A percentile compares a stretch with the other conserved stretches of the same genome.
Conservation (phyloP, 495 filamentous ascomycete genomes). For the Trichoderma parareesei region DNA sequence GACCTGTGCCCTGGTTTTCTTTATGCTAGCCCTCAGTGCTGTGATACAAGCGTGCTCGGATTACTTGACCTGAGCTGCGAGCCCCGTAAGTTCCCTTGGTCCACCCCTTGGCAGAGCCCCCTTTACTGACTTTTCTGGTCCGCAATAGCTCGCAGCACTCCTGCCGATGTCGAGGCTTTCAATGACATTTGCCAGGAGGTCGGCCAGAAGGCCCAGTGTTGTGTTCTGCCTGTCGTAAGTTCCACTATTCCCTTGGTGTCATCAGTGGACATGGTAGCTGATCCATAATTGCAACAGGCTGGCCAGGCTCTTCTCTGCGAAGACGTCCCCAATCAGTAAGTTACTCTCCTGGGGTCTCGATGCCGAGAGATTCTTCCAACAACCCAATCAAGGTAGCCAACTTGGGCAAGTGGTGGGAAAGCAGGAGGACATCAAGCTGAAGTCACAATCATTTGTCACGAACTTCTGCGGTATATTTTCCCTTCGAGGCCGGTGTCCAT, state of each 20-base stretch:
- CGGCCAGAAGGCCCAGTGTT: not conserved
- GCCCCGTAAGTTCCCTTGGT: not conserved
- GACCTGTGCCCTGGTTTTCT: not conserved
- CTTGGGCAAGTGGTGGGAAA: too few species aligned
- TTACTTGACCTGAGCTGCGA: not conserved
- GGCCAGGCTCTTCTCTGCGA: not conserved
- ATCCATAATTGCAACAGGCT: not conserved
- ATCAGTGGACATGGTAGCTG: not conserved
- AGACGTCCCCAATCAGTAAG: not conserved
- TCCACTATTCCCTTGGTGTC: not conserved
- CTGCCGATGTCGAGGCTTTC: not conserved
- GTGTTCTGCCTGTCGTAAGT: not conserved
- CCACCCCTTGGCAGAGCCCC: not conserved
- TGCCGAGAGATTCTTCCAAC: too few species aligned
- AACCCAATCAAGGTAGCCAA: too few species aligned
- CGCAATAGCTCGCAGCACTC: not conserved
- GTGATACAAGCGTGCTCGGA: not conserved
- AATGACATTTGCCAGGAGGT: not conserved
- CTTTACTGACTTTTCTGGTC: not conserved
- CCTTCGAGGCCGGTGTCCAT: too few species aligned
- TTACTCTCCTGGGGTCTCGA: too few species aligned
- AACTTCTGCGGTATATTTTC: too few species aligned
- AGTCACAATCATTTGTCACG: too few species aligned
- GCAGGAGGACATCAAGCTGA: too few species aligned
- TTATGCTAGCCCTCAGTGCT: not conserved